A percentile compares a stretch with the other conserved stretches of the same genome.
phyloP scores from a whole-genome alignment of 495 filamentous ascomycete species.

The Hypoxylon fuscum region DNA sequence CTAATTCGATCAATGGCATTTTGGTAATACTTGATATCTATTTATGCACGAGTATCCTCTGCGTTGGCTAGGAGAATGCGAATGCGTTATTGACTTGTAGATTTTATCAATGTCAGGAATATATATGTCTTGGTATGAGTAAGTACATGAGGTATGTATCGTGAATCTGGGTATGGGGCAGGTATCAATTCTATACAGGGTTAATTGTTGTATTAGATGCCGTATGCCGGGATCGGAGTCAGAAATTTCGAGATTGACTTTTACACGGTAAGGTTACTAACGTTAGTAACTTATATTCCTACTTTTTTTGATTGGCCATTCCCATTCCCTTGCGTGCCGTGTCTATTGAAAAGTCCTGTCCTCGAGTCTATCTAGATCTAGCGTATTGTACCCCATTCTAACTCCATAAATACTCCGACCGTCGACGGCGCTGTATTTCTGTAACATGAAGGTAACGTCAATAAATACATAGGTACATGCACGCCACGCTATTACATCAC shows the following conservation, averaged over 20 bases:
- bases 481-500: conserved; percentile 1
- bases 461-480: not conserved
- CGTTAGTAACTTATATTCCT: not conserved
- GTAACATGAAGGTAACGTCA: no score
- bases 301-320: not conserved
- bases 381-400: no score
- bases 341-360: not conserved
- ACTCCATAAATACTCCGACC: not conserved
- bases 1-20: conserved; percentile 57
- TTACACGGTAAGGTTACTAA: not conserved
- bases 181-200: conserved; percentile 3
- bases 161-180: not conserved
- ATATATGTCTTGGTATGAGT: not conserved
- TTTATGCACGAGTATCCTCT: not conserved
- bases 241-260: conserved; percentile 23
- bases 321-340: no score
- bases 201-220: conserved; percentile 2
- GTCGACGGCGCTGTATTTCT: no score
- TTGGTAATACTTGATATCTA: not conserved
- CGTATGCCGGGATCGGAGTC: conserved; percentile 41
- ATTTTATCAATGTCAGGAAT: not conserved
- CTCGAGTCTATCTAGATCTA: not conserved
- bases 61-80: not conserved
- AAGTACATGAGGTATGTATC: not conserved
- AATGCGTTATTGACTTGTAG: not conserved